Conservation (phyloP, 805 yeast genomes). For the Candida easanensis region DNA sequence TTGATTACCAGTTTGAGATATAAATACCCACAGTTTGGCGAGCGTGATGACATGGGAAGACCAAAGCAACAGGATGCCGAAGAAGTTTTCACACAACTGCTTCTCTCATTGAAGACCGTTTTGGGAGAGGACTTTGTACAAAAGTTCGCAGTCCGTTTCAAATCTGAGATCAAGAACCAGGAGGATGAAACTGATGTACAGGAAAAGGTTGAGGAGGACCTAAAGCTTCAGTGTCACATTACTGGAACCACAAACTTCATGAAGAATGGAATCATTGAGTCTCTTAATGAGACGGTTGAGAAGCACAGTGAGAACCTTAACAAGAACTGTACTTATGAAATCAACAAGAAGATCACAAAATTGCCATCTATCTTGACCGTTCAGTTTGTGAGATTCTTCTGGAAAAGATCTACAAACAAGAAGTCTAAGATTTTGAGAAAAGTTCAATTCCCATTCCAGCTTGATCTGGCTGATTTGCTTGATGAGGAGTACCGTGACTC, state of each 20-base stretch:
- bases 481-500: constrained; percentile 70
- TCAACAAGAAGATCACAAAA: constrained; percentile 57
- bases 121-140: constrained; percentile 50
- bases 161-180: constrained; percentile 59
- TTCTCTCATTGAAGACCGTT: constrained; percentile 47
- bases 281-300: constrained; percentile 73
- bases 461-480: constrained; percentile 83
- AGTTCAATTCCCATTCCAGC: constrained; percentile 91
- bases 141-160: constrained; percentile 64
- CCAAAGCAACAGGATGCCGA: constrained; percentile 98
- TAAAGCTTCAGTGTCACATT: constrained; percentile 87
- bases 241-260: constrained; percentile 80
- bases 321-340: constrained; percentile 66
- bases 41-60: constrained; percentile 64
- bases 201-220: constrained; percentile 51
- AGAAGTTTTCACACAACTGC: constrained; percentile 83
- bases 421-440: constrained; percentile 92
- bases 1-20: constrained; percentile 65
- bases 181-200: constrained; percentile 50
- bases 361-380: constrained; percentile 87
- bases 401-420: constrained; percentile 89
- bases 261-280: constrained; percentile 75
- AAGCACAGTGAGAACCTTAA: constrained; percentile 72
- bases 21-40: constrained; percentile 85
- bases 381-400: constrained; percentile 91